Base-by-base conservation (phyloP, 495 filamentous ascomycete species). In the Hypomontagnella monticulosa region DNA sequence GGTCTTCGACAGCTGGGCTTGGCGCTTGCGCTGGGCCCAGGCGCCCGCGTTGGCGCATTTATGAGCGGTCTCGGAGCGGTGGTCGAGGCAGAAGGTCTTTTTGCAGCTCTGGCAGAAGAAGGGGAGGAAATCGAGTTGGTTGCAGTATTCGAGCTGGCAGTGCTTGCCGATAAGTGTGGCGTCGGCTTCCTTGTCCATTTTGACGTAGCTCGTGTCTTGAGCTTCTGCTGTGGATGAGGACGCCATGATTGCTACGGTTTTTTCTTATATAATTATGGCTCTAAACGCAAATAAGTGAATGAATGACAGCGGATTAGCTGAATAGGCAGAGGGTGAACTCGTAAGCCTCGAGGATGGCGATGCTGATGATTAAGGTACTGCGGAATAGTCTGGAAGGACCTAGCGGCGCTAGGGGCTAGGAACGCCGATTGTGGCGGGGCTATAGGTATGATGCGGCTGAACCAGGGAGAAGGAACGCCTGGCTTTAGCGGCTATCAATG, bases 101-200 rank as follows among this genome's bases (percentile, higher is more conserved):
- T 73, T 69, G 71, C 95, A 99, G 73, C 89, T 93, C 77, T 95
- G 90, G 83, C 95, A 99, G 67, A 87, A 84, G 80, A 97, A 99
- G 37, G 95, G 95, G 9, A 99, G 89, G 80, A 98, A 98, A 79
- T 98, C 96, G 44, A 98, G 91, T 71, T 91, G 89, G 74, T 93
- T 88, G 84, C 95, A 99, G 83, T 91, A 93, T 65, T 87, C 78
- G 79, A 90, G 88, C 77, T 97, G 87, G 83, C 95, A 99, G 81
- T 97, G 93, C 54, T 87, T 86, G 70, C 95, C 95, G 74, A 98
- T 91, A 9, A 91, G 84, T 66, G 89, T 88, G 36, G 91, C 85
- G 78, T 97, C 92, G 71, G 78, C 78, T 69, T 89, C 83, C 77
- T 88, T 88, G 72, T 75, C 74, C 80, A 82, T 82, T 43, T 79